Base-by-base conservation (phyloP, 2,329 filamentous ascomycete species). In the Penicillium oxalicum region DNA sequence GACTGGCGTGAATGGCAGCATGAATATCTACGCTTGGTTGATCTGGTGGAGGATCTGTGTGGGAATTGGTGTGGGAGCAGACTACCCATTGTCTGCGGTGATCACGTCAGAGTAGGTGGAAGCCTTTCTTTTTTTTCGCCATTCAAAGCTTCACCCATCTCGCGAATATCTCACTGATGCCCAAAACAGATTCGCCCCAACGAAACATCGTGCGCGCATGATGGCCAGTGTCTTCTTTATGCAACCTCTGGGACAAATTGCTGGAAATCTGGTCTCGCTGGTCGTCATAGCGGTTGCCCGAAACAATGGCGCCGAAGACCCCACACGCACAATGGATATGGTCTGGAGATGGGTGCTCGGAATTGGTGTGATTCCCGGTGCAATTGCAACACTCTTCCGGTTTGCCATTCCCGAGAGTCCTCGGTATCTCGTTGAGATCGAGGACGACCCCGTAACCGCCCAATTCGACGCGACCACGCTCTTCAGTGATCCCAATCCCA, bases 331-430 rank as follows among this genome's bases (percentile, higher is more conserved):
- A 4, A 69, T 84, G 1, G 82, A 86, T 54, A 78, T 75, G 1
- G 80, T 84, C 53, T 86, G 83, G 82, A 75, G 83, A 41, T 83
- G 83, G 59, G 80, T 86, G 28, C 79, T 85, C 53, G 83, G 81
- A 2, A 78, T 82, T 0, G 83, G 83, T 5, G 81, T 81, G 7
- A 72, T 84, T 0, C 83, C 83, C 0, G 82, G 81, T 4, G 68
- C 82, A 9, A 69, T 86, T 7, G 82, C 83, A 55, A 80, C 84
- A 50, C 72, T 83, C 35, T 85, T 85, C 58, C 79, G 83, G 13
- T 82, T 86, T 62, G 81, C 82, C 53, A 77, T 86, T 37, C 83
- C 81, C 34, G 83, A 86, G 61, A 82, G 79, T 48, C 82, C 82
- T 4, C 72, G 84, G 29, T 86, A 83, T 64, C 78, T 79, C 8